Conservation (phyloP, 75 land plant species). For the Pinus albicaulis region DNA sequence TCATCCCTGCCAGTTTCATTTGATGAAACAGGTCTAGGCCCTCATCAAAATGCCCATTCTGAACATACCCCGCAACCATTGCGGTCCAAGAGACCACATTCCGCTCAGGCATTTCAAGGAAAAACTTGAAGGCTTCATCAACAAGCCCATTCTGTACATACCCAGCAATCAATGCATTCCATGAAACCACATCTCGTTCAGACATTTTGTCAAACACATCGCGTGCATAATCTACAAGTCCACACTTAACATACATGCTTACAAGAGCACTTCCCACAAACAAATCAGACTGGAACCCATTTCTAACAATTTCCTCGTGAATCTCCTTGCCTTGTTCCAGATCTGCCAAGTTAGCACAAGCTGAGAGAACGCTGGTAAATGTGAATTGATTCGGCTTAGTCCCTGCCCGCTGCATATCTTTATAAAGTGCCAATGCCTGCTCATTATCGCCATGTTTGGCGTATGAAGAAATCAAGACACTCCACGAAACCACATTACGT, state of each 20-base stretch:
- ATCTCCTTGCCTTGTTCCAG: slow-evolving; percentile 6
- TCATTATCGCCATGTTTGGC: background rate
- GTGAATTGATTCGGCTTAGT: background rate
- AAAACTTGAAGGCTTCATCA: slow-evolving; percentile 22
- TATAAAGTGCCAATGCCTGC: background rate
- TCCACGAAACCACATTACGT: slow-evolving; percentile 19
- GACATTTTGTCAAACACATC: slow-evolving; percentile 48
- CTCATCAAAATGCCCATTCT: slow-evolving; percentile 14
- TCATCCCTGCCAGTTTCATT: slow-evolving; percentile 27
- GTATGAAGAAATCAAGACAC: slow-evolving; percentile 16
- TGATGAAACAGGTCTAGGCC: slow-evolving; percentile 43
- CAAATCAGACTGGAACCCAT: slow-evolving; percentile 16
- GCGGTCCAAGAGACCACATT: slow-evolving; percentile 63
- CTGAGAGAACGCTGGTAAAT: slow-evolving; percentile 20
- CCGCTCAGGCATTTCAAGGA: slow-evolving; percentile 26
- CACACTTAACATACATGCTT: slow-evolving; percentile 52
- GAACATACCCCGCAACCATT: slow-evolving; percentile 38
- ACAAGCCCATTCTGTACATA: slow-evolving; percentile 43
- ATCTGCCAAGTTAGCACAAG: slow-evolving; percentile 18
- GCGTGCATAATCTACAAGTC: slow-evolving; percentile 22
- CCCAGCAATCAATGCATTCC: slow-evolving; percentile 58
- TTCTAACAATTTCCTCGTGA: slow-evolving; percentile 27
- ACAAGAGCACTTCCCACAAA: slow-evolving; percentile 52
- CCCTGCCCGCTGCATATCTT: slow-evolving; percentile 1
- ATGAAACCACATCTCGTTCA: slow-evolving; percentile 38